These are phyloP conservation scores for Penicillium sp. DNA, from an alignment of 2,329 filamentous ascomycete species.

Conservation along the genomic window DNA sequence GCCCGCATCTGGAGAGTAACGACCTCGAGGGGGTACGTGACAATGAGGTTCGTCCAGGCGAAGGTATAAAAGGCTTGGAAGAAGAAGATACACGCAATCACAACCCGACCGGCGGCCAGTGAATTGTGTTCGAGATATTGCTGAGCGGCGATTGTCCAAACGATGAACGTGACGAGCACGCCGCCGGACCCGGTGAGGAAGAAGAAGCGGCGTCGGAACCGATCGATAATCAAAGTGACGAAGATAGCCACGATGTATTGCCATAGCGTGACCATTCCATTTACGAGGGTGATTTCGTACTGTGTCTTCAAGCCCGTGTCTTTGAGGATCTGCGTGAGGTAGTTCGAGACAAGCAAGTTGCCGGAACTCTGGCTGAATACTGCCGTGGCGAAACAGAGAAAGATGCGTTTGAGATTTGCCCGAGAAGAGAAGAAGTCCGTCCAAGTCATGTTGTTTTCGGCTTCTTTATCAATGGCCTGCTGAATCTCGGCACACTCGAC, in stretches of 20 bases:
- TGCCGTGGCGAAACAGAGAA: conserved; percentile 42
- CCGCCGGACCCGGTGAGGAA: conserved; percentile 44
- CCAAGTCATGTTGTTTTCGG: conserved; percentile 49
- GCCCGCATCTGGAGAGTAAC: conserved; percentile 46
- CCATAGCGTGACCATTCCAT: conserved; percentile 39
- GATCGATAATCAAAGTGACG: conserved; percentile 39
- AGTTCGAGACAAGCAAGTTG: conserved; percentile 46
- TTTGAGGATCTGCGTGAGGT: conserved; percentile 38
- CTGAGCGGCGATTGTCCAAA: conserved; percentile 52
- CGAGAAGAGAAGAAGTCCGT: conserved; percentile 41
- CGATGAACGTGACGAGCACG: conserved; percentile 43
- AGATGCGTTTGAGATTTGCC: conserved; percentile 43
- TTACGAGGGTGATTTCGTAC: conserved; percentile 44
- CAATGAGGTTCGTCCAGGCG: conserved; percentile 46
- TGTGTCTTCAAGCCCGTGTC: conserved; percentile 40
- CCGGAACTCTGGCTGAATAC: conserved; percentile 45
- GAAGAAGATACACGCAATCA: conserved; percentile 45
- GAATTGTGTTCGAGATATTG: conserved; percentile 31
- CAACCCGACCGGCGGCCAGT: conserved; percentile 33
- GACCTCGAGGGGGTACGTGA: conserved; percentile 46
- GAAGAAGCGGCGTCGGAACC: conserved; percentile 36
- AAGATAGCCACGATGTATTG: conserved; percentile 44
- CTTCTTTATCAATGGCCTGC: too few relatives aligned
- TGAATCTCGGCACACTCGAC: too few relatives aligned
- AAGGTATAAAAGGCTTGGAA: conserved; percentile 46